A percentile compares a stretch with the other conserved stretches of the same genome.
Conservation (phyloP, 2,329 filamentous ascomycete species). For the Coniochaeta hoffmannii region DNA sequence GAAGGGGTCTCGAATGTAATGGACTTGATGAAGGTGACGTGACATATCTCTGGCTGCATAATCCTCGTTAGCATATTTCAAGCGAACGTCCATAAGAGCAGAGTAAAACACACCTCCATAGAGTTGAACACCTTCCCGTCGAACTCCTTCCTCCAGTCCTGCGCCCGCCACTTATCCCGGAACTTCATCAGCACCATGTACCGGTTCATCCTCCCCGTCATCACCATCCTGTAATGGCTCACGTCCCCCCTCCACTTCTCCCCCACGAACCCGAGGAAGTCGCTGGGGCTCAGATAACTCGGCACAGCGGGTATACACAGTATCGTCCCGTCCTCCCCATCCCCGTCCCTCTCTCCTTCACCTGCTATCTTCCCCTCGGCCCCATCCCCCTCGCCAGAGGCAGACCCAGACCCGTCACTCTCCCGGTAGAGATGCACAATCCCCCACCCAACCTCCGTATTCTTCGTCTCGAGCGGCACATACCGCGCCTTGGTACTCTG, state of each 20-base stretch:
- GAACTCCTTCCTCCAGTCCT: conserved; percentile 75
- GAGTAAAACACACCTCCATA: conserved; percentile 58
- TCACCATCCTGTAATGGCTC: conserved; percentile 89
- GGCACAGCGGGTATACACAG: conserved; percentile 92
- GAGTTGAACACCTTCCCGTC: conserved; percentile 91
- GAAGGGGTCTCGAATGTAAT: conserved; percentile 66
- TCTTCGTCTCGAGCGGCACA: conserved; percentile 60
- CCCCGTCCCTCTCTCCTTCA: conserved; percentile 10
- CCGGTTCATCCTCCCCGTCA: conserved; percentile 79
- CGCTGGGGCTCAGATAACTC: conserved; percentile 83
- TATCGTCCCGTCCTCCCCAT: conserved; percentile 68
- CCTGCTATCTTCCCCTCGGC: conserved; percentile 16
- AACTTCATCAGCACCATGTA: conserved; percentile 98
- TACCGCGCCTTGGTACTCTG: conserved; percentile 78
- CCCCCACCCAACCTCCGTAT: conserved; percentile 81
- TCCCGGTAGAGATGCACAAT: conserved; percentile 93
- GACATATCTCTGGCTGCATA: conserved; percentile 76
- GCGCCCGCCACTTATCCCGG: conserved; percentile 64
- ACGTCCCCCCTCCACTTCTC: conserved; percentile 80
- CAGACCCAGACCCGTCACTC: conserved; percentile 23
- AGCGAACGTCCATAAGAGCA: not conserved
- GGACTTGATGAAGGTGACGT: conserved; percentile 89
- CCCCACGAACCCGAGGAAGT: conserved; percentile 87
- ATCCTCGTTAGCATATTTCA: conserved; percentile 12
- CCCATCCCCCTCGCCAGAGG: conserved; percentile 31